phyloP scores from a whole-genome alignment of 768 basidiomycete species.

The Brasilioporus rufonigricans region DNA sequence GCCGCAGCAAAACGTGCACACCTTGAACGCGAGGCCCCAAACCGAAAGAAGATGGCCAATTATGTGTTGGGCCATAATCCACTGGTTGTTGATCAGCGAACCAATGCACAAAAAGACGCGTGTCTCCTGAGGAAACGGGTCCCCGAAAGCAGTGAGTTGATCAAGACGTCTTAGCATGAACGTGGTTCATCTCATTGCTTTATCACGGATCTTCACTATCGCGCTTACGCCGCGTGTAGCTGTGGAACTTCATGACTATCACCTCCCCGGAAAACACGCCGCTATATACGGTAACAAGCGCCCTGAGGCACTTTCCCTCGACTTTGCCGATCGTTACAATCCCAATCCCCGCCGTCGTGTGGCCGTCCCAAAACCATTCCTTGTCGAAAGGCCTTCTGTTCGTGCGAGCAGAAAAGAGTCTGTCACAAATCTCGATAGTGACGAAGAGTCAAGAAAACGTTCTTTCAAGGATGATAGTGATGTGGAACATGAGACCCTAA shows the following conservation, averaged over 20 bases:
- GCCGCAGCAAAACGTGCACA: slow-evolving; percentile 61
- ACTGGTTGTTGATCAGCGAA: slow-evolving; percentile 26
- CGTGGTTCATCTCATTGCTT: slow-evolving; percentile 27
- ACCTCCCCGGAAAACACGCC: slow-evolving; percentile 14
- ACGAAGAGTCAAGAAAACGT: slow-evolving; percentile 41
- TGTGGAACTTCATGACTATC: slow-evolving; percentile 19
- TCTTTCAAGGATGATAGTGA: slow-evolving; percentile 44
- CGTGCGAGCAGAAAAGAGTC: slow-evolving; percentile 33
- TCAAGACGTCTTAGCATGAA: slow-evolving; percentile 18
- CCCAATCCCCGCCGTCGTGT: slow-evolving; percentile 23
- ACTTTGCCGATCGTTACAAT: slow-evolving; percentile 40
- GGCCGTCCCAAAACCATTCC: slow-evolving; percentile 5
- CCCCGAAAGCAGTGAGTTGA: slow-evolving; percentile 46
- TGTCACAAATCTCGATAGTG: slow-evolving; percentile 19
- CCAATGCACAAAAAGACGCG: slow-evolving; percentile 35
- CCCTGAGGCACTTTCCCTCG: slow-evolving; percentile 19
- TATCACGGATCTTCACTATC: slow-evolving; percentile 21
- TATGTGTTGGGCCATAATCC: slow-evolving; percentile 23
- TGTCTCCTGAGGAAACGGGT: slow-evolving; percentile 40
- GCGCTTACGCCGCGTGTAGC: slow-evolving; percentile 23
- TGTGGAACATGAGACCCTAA: slow-evolving; percentile 40
- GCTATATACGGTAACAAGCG: slow-evolving; percentile 17
- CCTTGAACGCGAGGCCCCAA: slow-evolving; percentile 49
- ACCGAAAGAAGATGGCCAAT: slow-evolving; percentile 34
- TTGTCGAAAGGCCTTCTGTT: slow-evolving; percentile 19